Conservation (phyloP, 2,329 filamentous ascomycete genomes). For the Aspergillus caelatus region DNA sequence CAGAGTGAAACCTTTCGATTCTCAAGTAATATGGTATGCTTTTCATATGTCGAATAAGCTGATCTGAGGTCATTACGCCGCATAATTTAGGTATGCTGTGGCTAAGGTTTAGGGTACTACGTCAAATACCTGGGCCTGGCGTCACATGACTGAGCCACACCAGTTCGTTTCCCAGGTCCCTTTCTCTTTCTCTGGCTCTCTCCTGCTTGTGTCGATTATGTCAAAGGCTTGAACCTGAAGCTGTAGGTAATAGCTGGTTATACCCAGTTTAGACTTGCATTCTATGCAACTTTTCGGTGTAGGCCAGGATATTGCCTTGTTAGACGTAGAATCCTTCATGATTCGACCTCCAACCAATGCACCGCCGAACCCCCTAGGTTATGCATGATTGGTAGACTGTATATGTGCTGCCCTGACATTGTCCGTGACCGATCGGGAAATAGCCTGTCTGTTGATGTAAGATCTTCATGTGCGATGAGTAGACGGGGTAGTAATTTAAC, state of each 20-base stretch:
- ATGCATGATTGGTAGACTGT: background rate
- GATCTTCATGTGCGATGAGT: background rate
- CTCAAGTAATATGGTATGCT: background rate
- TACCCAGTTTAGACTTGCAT: background rate
- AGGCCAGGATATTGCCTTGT: background rate
- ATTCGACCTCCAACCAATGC: background rate
- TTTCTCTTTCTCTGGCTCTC: background rate
- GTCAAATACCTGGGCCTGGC: no score
- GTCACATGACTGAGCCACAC: no score
- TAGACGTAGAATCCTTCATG: background rate
- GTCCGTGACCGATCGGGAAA: background rate
- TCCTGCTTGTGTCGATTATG: background rate
- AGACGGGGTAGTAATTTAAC: background rate
- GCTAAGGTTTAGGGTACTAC: background rate
- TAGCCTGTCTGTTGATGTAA: background rate
- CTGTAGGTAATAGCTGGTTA: background rate
- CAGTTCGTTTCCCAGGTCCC: background rate
- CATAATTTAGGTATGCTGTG: background rate
- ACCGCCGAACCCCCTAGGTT: background rate
- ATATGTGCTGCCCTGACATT: background rate
- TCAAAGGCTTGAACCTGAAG: background rate
- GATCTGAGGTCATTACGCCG: background rate
- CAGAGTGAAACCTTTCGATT: background rate
- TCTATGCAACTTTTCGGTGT: background rate
- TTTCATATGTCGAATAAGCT: background rate